Conservation (phyloP, 345 rosid genomes). For the Garcia nutans region DNA sequence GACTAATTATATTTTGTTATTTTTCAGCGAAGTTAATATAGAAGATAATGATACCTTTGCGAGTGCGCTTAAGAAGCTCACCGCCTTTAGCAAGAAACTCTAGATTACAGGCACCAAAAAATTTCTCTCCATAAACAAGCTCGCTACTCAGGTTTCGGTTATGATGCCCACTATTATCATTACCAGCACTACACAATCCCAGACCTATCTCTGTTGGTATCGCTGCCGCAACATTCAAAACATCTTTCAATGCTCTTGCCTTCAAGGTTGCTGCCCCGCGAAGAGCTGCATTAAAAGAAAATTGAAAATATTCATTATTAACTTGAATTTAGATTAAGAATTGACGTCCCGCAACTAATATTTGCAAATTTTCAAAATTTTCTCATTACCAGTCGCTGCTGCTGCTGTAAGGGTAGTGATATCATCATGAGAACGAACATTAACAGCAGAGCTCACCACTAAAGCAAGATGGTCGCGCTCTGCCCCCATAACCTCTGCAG, state of each 20-base stretch:
- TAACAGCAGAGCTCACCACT: slow-evolving; percentile 84
- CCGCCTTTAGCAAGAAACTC: slow-evolving; percentile 79
- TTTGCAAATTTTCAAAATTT: too few relatives aligned
- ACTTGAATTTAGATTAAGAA: too few relatives aligned
- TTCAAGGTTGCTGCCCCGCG: slow-evolving; percentile 92
- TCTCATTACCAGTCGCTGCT: slow-evolving; percentile 77
- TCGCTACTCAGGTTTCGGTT: slow-evolving; percentile 54
- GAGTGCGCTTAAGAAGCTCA: slow-evolving; percentile 91
- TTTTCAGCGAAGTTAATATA: background rate
- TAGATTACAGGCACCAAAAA: slow-evolving; percentile 51
- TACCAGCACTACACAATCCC: slow-evolving; percentile 44
- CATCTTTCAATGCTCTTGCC: slow-evolving; percentile 87
- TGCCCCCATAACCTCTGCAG: slow-evolving; percentile 86
- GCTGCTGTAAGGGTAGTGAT: slow-evolving; percentile 90
- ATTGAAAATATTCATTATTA: background rate
- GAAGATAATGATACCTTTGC: slow-evolving; percentile 51
- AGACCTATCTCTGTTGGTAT: slow-evolving; percentile 64
- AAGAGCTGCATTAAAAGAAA: slow-evolving; percentile 49
- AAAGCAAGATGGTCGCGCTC: slow-evolving; percentile 82
- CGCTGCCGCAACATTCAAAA: slow-evolving; percentile 72
- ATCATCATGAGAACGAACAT: slow-evolving; percentile 80
- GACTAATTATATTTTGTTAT: background rate
- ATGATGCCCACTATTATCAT: slow-evolving; percentile 26
- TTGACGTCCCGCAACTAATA: too few relatives aligned
- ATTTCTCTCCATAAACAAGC: slow-evolving; percentile 52